Evolutionary conservation across 148 eudicot species (phyloP).

Genomic region (Camellia granthamiana): DNA sequence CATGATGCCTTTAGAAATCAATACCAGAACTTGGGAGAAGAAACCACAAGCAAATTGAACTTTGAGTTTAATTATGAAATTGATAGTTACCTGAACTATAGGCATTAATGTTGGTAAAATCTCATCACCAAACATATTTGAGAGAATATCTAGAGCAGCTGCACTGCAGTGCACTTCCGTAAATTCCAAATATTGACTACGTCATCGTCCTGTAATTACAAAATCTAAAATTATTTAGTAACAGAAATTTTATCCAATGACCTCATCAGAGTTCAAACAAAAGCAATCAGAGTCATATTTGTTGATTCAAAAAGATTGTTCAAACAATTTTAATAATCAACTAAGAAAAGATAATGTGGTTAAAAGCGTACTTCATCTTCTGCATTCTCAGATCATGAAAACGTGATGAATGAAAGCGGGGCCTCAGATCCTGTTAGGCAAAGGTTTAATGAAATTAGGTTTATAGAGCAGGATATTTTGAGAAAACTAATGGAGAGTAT

Average conservation of each 20-base stretch:
- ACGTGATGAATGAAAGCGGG: constrained; percentile 96
- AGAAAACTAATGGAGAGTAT: background rate
- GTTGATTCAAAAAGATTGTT: background rate
- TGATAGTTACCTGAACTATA: constrained; percentile 61
- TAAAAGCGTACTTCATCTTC: constrained; percentile 81
- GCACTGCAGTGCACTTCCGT: constrained; percentile 97
- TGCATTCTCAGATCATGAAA: constrained; percentile 82
- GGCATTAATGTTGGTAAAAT: constrained; percentile 93
- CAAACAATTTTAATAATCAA: background rate
- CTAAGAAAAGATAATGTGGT: background rate
- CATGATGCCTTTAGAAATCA: background rate
- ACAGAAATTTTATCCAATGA: background rate
- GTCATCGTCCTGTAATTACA: constrained; percentile 76
- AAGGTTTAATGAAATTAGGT: background rate
- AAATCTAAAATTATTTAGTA: background rate
- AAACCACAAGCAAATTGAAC: background rate
- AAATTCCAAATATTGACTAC: constrained; percentile 88
- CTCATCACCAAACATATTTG: constrained; percentile 93
- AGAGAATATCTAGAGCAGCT: constrained; percentile 87
- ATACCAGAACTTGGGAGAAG: background rate
- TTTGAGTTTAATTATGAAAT: background rate
- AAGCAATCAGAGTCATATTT: background rate
- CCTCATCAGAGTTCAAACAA: background rate
- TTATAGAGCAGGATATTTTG: background rate
- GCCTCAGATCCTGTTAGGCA: constrained; percentile 78